Evolutionary conservation across 257 asterid genomes (phyloP).

Genomic region (Vinca minor): DNA sequence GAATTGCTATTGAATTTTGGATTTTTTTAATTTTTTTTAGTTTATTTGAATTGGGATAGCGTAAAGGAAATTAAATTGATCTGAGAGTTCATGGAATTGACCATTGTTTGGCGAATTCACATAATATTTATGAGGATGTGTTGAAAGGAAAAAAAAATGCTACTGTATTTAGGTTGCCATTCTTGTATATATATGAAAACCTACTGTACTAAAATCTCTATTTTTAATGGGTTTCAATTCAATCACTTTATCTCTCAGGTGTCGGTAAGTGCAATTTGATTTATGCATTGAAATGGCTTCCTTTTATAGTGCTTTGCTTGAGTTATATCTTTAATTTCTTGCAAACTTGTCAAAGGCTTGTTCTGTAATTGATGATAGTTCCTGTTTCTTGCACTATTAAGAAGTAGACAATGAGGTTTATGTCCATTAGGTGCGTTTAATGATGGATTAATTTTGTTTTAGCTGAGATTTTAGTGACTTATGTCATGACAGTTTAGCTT

Average conservation of each 20-base stretch:
- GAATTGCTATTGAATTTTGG: background rate
- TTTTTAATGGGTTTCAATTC: no score
- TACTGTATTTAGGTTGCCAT: background rate
- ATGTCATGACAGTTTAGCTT: background rate
- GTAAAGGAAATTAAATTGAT: background rate
- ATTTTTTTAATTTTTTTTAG: conserved; percentile 3
- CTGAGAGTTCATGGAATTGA: background rate
- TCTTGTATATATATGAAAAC: no score
- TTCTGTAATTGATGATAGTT: background rate
- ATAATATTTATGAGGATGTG: background rate
- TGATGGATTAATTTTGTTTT: background rate
- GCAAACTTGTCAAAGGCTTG: no score
- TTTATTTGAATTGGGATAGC: conserved; percentile 5
- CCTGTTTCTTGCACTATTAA: background rate
- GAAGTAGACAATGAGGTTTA: background rate
- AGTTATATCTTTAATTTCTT: background rate
- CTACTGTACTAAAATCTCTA: no score
- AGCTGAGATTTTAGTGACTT: background rate
- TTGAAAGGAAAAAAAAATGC: background rate
- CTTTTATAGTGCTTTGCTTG: background rate
- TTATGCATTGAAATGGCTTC: background rate
- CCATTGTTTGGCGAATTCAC: background rate
- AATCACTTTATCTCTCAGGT: background rate
- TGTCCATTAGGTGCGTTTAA: background rate
- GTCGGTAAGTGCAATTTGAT: background rate